Evolutionary conservation across 495 filamentous ascomycete genomes (phyloP).

Genomic region (Tetracladium setigerum): DNA sequence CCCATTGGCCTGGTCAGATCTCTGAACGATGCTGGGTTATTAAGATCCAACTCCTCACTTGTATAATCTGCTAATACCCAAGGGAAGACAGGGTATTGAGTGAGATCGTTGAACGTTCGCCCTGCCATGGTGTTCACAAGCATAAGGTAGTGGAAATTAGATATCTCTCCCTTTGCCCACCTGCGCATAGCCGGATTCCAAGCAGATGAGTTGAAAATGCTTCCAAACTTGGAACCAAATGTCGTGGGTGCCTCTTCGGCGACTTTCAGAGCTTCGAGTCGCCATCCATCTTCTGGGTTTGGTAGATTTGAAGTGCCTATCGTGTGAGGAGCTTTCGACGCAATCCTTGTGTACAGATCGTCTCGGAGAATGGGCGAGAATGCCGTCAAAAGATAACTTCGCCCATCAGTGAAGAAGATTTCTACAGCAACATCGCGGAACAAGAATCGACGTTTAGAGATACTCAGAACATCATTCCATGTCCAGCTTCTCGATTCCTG

Average conservation of each 20-base stretch:
- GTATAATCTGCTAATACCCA: slow-evolving; percentile 97
- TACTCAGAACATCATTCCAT: slow-evolving; percentile 89
- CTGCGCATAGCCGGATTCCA: slow-evolving; percentile 79
- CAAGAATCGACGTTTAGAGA: slow-evolving; percentile 92
- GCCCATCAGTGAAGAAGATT: slow-evolving; percentile 92
- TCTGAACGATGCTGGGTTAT: slow-evolving; percentile 75
- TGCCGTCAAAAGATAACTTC: slow-evolving; percentile 86
- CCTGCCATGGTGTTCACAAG: slow-evolving; percentile 95
- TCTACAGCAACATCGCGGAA: slow-evolving; percentile 94
- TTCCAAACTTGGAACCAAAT: slow-evolving; percentile 87
- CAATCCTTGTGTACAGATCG: slow-evolving; percentile 66
- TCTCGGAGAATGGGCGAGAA: slow-evolving; percentile 66
- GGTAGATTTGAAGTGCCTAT: slow-evolving; percentile 38
- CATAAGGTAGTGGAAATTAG: slow-evolving; percentile 99
- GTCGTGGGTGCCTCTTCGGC: slow-evolving; percentile 69
- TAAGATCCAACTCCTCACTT: slow-evolving; percentile 86
- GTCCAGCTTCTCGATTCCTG: slow-evolving; percentile 86
- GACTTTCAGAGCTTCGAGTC: slow-evolving; percentile 75
- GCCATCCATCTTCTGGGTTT: slow-evolving; percentile 69
- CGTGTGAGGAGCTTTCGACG: slow-evolving; percentile 71
- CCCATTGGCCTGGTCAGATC: slow-evolving; percentile 97
- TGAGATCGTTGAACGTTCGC: slow-evolving; percentile 94
- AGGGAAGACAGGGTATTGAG: slow-evolving; percentile 96
- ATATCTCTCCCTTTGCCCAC: slow-evolving; percentile 92
- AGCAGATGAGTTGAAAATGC: slow-evolving; percentile 72